These are phyloP conservation scores for Neopestalotiopsis sp. DNA, from an alignment of 2,329 filamentous ascomycete genomes.

Conservation along the genomic window DNA sequence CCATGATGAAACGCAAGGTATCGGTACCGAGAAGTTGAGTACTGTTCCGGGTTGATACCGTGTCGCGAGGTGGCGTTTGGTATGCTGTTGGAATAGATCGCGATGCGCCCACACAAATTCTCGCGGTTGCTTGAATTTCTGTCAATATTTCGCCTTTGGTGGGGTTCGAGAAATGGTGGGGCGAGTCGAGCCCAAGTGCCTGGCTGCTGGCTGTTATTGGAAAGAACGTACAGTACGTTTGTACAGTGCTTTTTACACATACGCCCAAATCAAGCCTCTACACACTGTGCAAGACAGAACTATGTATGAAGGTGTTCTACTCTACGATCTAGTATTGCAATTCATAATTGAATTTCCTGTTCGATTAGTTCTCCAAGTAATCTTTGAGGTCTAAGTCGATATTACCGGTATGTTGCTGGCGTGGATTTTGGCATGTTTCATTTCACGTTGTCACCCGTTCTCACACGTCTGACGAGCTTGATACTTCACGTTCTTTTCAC, in stretches of 20 bases:
- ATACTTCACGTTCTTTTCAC: too few relatives aligned
- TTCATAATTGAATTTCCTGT: too few relatives aligned
- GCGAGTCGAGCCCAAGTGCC: constrained; percentile 2
- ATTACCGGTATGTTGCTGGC: too few relatives aligned
- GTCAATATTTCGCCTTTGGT: constrained; percentile 22
- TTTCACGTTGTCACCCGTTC: too few relatives aligned
- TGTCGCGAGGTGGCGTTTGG: neutral
- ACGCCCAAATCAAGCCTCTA: too few relatives aligned
- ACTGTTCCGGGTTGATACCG: neutral
- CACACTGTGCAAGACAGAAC: too few relatives aligned
- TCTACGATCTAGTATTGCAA: too few relatives aligned
- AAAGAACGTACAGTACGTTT: neutral
- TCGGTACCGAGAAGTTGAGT: neutral
- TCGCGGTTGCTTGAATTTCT: constrained; percentile 19
- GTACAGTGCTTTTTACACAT: neutral
- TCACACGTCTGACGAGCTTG: too few relatives aligned
- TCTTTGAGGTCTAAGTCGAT: too few relatives aligned
- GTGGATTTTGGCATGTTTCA: too few relatives aligned
- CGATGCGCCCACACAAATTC: constrained; percentile 19
- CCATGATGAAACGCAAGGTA: constrained; percentile 27
- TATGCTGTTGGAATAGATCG: neutral
- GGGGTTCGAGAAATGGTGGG: constrained; percentile 18
- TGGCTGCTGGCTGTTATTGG: neutral
- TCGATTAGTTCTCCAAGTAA: too few relatives aligned
- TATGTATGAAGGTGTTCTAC: too few relatives aligned